phyloP scores from a whole-genome alignment of 192 early-diverging fungal genomes.

The Backusella australiensis region DNA sequence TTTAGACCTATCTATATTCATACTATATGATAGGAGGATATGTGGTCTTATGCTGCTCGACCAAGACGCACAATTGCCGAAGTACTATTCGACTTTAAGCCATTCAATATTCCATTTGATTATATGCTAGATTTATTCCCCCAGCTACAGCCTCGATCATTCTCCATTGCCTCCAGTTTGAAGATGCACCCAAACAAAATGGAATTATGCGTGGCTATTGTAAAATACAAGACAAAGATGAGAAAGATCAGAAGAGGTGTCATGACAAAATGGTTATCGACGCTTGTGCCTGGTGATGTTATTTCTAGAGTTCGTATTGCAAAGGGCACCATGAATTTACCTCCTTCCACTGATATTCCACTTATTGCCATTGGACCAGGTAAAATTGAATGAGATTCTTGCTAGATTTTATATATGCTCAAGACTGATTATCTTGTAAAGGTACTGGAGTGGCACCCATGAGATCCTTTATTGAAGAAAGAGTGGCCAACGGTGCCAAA shows the following conservation, averaged over 20 bases:
- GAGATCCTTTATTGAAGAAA: slow-evolving; percentile 69
- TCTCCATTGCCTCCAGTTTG: slow-evolving; percentile 80
- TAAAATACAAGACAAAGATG: slow-evolving; percentile 82
- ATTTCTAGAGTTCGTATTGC: slow-evolving; percentile 48
- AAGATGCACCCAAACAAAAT: slow-evolving; percentile 49
- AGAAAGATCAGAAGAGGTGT: slow-evolving; percentile 72
- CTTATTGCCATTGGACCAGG: slow-evolving; percentile 84
- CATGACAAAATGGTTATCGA: slow-evolving; percentile 75
- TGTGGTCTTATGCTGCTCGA: slow-evolving; percentile 84
- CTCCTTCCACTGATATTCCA: slow-evolving; percentile 52
- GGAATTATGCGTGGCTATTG: slow-evolving; percentile 82
- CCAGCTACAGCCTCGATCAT: slow-evolving; percentile 71
- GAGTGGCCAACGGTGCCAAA: slow-evolving; percentile 44
- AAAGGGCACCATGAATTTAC: slow-evolving; percentile 65
- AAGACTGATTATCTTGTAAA: neutral
- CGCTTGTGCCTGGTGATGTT: slow-evolving; percentile 38
- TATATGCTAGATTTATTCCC: slow-evolving; percentile 90
- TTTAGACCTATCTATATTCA: neutral
- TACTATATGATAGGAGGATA: slow-evolving; percentile 66
- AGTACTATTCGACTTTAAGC: slow-evolving; percentile 80
- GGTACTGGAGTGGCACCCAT: slow-evolving; percentile 94
- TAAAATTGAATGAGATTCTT: slow-evolving; percentile 13
- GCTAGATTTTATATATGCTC: neutral
- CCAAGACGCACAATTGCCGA: slow-evolving; percentile 80
- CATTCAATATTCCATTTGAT: slow-evolving; percentile 66